A percentile compares a stretch with the other conserved stretches of the same genome.
phyloP scores from a whole-genome alignment of 2,329 filamentous ascomycete species.

The Cercospora sp. region DNA sequence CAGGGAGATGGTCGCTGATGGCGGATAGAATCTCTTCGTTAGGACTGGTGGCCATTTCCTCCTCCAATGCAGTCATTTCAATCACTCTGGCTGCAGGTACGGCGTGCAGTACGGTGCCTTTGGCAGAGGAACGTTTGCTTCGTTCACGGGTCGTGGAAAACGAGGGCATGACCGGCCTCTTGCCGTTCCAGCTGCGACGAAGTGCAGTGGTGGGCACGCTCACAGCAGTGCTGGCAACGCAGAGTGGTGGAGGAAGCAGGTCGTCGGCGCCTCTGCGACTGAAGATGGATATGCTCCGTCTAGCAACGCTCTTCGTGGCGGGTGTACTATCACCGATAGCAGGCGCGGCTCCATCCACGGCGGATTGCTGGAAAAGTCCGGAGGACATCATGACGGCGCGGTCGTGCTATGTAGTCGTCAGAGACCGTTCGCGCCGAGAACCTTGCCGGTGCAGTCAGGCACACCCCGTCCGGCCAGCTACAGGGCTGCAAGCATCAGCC shows the following conservation, averaged over 20 bases:
- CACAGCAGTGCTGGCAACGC: slow-evolving; percentile 27
- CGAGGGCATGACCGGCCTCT: slow-evolving; percentile 19
- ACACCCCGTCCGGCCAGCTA: not conserved
- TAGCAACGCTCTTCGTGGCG: slow-evolving; percentile 11
- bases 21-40: slow-evolving; percentile 45
- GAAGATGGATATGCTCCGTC: slow-evolving; percentile 42
- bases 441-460: not conserved
- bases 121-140: slow-evolving; percentile 9
- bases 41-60: slow-evolving; percentile 43
- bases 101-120: slow-evolving; percentile 38
- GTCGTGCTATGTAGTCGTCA: not conserved
- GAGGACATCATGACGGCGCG: not conserved
- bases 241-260: slow-evolving; percentile 28
- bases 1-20: slow-evolving; percentile 33
- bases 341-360: not conserved
- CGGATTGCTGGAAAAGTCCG: not conserved
- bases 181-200: slow-evolving; percentile 31
- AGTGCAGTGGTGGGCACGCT: slow-evolving; percentile 28
- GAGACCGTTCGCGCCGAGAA: not conserved
- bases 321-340: not conserved
- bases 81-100: slow-evolving; percentile 35
- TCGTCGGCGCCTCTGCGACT: slow-evolving; percentile 38
- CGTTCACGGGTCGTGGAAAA: not conserved
- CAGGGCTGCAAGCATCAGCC: slow-evolving; percentile 1
- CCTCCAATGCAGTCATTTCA: slow-evolving; percentile 38